These are phyloP conservation scores for Colletotrichum sp. DNA, from an alignment of 2,329 filamentous ascomycete genomes.

Conservation along the genomic window DNA sequence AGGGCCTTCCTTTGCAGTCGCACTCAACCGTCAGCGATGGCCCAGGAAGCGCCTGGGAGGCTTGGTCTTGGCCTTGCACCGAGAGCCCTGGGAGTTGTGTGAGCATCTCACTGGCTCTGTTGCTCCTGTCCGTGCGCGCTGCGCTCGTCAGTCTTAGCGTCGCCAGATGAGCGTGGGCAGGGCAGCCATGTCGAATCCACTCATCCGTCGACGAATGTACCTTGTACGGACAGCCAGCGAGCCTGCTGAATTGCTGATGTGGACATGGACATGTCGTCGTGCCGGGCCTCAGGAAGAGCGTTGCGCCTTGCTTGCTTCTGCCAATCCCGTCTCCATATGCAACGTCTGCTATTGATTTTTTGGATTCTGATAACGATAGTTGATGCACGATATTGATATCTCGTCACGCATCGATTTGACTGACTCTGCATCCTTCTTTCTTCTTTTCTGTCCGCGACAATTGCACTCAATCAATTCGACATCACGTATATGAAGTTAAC, in stretches of 20 bases:
- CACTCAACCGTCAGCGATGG: background rate
- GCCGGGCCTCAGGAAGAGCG: background rate
- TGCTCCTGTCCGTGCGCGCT: conserved; percentile 12
- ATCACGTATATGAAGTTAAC: conserved; percentile 3
- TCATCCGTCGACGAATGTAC: background rate
- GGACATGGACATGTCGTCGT: background rate
- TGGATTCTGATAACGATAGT: background rate
- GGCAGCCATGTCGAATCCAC: background rate
- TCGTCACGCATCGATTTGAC: background rate
- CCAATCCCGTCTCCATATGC: background rate
- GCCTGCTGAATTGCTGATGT: background rate
- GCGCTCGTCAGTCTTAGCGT: conserved; percentile 14
- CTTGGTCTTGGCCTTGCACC: background rate
- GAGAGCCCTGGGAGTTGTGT: background rate
- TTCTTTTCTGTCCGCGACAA: conserved; percentile 1
- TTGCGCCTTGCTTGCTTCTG: conserved; percentile 1
- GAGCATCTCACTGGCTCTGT: conserved; percentile 1
- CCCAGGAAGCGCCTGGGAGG: background rate
- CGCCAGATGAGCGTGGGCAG: background rate
- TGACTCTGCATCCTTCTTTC: background rate
- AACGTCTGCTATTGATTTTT: conserved; percentile 4
- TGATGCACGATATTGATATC: background rate
- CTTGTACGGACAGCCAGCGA: background rate
- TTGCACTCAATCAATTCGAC: background rate
- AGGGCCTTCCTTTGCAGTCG: background rate